A percentile compares a stretch with the other conserved stretches of the same genome.
Evolutionary conservation across 1,284 basidiomycete species (phyloP).

Genomic region (Termitomyces sp.): DNA sequence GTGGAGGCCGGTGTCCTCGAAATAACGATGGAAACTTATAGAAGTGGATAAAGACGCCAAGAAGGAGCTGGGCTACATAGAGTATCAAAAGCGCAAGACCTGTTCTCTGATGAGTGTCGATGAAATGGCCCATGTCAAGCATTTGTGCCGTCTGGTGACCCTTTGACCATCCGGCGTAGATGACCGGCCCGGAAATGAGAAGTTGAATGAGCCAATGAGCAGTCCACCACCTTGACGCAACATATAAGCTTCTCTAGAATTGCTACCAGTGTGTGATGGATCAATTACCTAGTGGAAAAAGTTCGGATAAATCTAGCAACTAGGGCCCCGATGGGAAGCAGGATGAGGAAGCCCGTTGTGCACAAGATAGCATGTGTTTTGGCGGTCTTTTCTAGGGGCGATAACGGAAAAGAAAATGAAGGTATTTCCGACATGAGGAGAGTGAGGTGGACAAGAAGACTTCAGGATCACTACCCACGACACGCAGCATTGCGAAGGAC

Average conservation of each 20-base stretch:
- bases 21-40: conserved; percentile 38
- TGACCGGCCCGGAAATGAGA: conserved; percentile 42
- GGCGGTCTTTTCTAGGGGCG: conserved; percentile 28
- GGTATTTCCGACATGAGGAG: conserved; percentile 18
- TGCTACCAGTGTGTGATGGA: neutral
- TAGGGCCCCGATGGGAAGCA: conserved; percentile 56
- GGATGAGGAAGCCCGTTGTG: conserved; percentile 48
- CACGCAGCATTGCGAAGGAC: neutral
- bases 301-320: conserved; percentile 53
- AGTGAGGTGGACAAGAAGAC: neutral
- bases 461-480: neutral
- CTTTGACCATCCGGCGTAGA: conserved; percentile 43
- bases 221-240: conserved; percentile 49
- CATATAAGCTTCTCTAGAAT: neutral
- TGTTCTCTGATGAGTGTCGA: conserved; percentile 47
- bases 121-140: conserved; percentile 30
- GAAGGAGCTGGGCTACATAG: conserved; percentile 45
- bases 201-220: conserved; percentile 45
- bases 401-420: conserved; percentile 22
- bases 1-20: conserved; percentile 38
- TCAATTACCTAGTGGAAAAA: conserved; percentile 37
- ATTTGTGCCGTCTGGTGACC: conserved; percentile 33
- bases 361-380: conserved; percentile 49
- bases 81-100: conserved; percentile 56
- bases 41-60: conserved; percentile 52